These are phyloP conservation scores for Balakata baccata DNA, from an alignment of 345 rosid species.

Conservation along the genomic window DNA sequence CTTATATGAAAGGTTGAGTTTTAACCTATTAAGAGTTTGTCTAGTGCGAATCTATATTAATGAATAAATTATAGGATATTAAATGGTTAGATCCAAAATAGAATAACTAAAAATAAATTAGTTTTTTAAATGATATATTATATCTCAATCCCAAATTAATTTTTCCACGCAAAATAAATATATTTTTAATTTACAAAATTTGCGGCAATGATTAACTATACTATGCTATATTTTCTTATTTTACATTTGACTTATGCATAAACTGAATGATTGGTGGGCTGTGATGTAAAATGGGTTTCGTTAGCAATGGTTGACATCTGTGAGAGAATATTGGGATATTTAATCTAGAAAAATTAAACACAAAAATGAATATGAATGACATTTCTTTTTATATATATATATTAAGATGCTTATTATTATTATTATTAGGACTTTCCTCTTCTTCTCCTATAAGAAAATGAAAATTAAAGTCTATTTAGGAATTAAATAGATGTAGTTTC, in stretches of 20 bases:
- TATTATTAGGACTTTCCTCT: neutral
- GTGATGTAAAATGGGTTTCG: neutral
- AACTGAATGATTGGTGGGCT: neutral
- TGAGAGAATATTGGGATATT: neutral
- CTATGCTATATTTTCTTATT: neutral
- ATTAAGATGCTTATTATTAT: no score
- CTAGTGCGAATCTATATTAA: no score
- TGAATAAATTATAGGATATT: no score
- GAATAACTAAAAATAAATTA: neutral
- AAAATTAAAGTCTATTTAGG: no score
- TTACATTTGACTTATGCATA: neutral
- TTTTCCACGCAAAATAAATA: neutral
- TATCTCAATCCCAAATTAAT: neutral
- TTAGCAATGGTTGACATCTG: neutral
- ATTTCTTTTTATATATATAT: neutral
- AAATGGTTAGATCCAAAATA: no score
- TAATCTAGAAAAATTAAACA: neutral
- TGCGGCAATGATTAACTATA: neutral
- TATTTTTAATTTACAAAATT: neutral
- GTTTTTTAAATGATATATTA: neutral
- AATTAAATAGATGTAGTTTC: no score
- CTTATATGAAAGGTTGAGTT: no score
- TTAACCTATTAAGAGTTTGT: no score
- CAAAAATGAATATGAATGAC: neutral
- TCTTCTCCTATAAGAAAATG: neutral